Conservation (phyloP, 495 filamentous ascomycete genomes). For the Neurospora sp. region DNA sequence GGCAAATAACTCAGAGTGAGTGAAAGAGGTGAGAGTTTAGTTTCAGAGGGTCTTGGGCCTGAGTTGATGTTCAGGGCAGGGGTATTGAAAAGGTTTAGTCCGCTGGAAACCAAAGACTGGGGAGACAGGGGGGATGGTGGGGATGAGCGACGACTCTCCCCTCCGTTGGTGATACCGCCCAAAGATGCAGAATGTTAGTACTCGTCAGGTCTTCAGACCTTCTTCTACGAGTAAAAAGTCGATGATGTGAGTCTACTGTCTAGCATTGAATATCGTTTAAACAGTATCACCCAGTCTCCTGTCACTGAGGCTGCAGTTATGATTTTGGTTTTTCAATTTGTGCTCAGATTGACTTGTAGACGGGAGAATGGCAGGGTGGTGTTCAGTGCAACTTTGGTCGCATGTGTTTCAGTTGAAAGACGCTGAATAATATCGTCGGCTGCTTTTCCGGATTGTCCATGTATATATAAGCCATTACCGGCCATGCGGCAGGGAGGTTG, state of each 20-base stretch:
- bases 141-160: not conserved
- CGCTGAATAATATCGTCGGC: not conserved
- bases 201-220: not conserved
- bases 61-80: not conserved
- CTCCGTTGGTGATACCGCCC: not conserved
- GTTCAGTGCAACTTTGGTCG: not conserved
- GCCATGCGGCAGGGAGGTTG: not conserved
- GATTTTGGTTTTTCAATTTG: not conserved
- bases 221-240: not conserved
- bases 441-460: not conserved
- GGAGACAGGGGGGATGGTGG: not conserved
- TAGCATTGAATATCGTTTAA: not conserved
- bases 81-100: not conserved
- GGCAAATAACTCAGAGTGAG: not conserved
- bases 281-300: not conserved
- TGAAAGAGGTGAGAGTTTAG: not conserved
- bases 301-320: not conserved
- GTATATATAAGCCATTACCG: not conserved
- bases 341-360: not conserved
- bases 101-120: not conserved
- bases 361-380: not conserved
- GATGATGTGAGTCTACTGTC: not conserved
- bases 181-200: not conserved
- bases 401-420: not conserved
- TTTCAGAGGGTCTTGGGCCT: not conserved